Base-by-base conservation (phyloP, 306 rosid genomes). In the Pueraria montana region DNA sequence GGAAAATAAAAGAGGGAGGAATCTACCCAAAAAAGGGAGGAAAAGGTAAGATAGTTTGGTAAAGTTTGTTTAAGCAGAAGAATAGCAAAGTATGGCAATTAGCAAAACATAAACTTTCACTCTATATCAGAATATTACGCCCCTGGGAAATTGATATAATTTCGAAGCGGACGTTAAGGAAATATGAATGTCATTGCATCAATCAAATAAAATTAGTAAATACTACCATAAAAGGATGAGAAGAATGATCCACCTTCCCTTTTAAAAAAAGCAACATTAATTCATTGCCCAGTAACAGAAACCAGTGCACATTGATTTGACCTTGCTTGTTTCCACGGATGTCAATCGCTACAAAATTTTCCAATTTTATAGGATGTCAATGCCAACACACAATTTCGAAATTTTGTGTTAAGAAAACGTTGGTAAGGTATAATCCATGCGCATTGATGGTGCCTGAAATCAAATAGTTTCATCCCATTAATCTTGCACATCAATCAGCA, bases 141-240 rank as follows among this genome's bases (percentile, higher is more conserved):
- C 20, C 56, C 7, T 5, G 1, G 40, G 21, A 24, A 45, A 34
- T 36, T 42, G 10, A 56, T 26, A 0, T 11, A 26, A 48, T 12
- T 3, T 76, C 17, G 67, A 72, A 21, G 16, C n/a, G 55, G 52
- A 32, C 64, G 1, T 50, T 24, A 17, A 1, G 20, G 14, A 43
- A 65, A 34, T 46, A 23, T 64, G 23, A 78, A 49, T 48, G 43
- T 7, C 64, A 18, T 64, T 49, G 50, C 59, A 68, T n/a, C 61
- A 78, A 55, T 74, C 79, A 24, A 71, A 20, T 65, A 36, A 65
- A 65, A 34, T 36, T 36, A 65, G 45, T 53, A 68, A 23, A 30
- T 5, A 34, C 0, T 5, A 34, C 0, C 52, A 20, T 40, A 24
- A 42, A 55, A 21, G 3, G 32, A 52, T 38, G 55, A 30, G 16